Conservation (phyloP, 257 asterid genomes). For the Scutellaria minor region DNA sequence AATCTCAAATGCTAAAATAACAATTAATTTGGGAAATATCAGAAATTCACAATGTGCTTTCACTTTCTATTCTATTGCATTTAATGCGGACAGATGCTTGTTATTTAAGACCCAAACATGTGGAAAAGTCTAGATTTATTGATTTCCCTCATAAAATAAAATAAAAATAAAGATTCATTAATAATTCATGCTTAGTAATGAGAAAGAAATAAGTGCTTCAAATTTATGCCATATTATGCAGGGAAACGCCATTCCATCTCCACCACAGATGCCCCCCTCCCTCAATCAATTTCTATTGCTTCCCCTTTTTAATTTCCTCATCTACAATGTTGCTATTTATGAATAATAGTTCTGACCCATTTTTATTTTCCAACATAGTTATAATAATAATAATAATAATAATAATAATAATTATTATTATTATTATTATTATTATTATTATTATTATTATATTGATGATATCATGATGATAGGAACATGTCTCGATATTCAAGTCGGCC, state of each 20-base stretch:
- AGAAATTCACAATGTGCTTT: slow-evolving; percentile 10
- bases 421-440: no score
- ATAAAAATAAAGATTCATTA: slow-evolving; percentile 33
- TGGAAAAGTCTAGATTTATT: slow-evolving; percentile 34
- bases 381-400: no score
- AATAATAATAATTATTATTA: no score
- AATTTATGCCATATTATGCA: slow-evolving; percentile 38
- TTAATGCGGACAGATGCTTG: not conserved
- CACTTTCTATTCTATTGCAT: slow-evolving; percentile 19
- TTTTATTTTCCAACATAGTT: not conserved
- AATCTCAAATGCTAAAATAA: no score
- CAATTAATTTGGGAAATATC: no score
- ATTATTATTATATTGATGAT: no score
- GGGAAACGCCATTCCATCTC: slow-evolving; percentile 35
- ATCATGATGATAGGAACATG: no score
- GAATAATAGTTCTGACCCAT: not conserved
- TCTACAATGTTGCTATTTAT: slow-evolving; percentile 14
- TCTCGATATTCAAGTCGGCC: no score
- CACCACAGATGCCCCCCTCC: slow-evolving; percentile 31
- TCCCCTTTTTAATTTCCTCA: not conserved
- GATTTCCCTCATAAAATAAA: no score
- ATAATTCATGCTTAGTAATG: not conserved
- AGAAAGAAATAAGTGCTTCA: slow-evolving; percentile 33
- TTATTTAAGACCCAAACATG: not conserved
- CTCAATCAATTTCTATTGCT: not conserved